phyloP scores from a whole-genome alignment of 148 eudicot species.

The Pouteria glomerata region DNA sequence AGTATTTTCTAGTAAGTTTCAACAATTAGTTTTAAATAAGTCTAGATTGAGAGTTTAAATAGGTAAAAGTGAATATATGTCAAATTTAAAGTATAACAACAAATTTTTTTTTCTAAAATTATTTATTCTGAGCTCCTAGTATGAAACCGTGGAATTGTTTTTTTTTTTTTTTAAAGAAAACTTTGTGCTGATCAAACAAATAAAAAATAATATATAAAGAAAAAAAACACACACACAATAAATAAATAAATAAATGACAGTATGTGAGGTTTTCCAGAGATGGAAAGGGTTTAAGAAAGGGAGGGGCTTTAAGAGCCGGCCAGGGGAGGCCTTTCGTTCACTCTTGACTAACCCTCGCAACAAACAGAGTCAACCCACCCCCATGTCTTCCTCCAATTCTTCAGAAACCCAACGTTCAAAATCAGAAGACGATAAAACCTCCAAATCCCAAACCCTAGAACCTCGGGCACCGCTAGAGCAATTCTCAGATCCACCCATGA shows the following conservation, averaged over 20 bases:
- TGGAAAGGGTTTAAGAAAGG: conserved; percentile 19
- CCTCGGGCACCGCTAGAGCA: conserved; percentile 16
- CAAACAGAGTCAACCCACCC: no score
- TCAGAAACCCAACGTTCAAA: conserved; percentile 12
- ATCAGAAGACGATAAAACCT: conserved; percentile 11
- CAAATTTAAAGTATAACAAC: no score
- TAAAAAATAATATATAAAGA: neutral
- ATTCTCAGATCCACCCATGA: neutral
- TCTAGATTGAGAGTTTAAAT: no score
- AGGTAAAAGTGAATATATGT: no score
- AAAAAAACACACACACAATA: no score
- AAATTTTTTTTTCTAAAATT: no score
- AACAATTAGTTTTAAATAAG: no score
- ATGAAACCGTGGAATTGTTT: no score
- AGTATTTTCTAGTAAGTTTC: no score
- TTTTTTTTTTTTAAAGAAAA: neutral
- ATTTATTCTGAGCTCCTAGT: no score
- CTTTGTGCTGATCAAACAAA: neutral
- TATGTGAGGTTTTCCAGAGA: neutral
- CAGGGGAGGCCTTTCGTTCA: conserved; percentile 10
- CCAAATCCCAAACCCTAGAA: conserved; percentile 11
- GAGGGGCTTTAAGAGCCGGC: conserved; percentile 20
- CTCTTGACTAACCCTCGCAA: conserved; percentile 9
- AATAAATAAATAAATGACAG: no score
- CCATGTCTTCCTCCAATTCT: conserved; percentile 13